A percentile compares a stretch with the other conserved stretches of the same genome.
These are phyloP conservation scores for Ligustrum vulgare DNA, from an alignment of 257 asterid genomes.

Conservation along the genomic window DNA sequence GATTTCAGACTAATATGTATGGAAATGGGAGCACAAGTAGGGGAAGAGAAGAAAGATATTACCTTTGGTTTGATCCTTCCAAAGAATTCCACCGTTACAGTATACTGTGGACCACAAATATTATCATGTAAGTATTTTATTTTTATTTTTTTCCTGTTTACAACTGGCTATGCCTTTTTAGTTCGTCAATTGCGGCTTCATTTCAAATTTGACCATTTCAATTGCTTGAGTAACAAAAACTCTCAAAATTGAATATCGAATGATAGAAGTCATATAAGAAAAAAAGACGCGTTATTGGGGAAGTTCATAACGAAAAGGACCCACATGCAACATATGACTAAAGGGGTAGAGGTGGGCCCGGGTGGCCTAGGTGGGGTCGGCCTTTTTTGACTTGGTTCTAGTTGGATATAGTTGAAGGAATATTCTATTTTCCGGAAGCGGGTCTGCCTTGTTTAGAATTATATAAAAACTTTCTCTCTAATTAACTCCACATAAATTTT, in stretches of 20 bases:
- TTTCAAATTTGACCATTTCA: conserved; percentile 52
- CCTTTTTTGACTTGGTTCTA: too few species aligned
- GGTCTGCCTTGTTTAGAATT: too few species aligned
- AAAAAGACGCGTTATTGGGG: background rate
- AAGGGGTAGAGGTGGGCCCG: background rate
- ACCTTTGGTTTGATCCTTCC: conserved; percentile 84
- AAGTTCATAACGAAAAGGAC: conserved; percentile 19
- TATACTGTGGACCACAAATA: conserved; percentile 80
- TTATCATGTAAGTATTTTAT: conserved; percentile 82
- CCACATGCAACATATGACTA: conserved; percentile 31
- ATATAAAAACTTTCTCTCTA: too few species aligned
- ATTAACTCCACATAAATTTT: too few species aligned
- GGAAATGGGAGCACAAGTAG: conserved; percentile 89
- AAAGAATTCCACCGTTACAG: conserved; percentile 69
- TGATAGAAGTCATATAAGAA: conserved; percentile 24
- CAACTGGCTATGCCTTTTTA: conserved; percentile 18
- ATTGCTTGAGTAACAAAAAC: conserved; percentile 32
- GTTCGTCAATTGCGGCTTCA: conserved; percentile 37
- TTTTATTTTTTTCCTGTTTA: background rate
- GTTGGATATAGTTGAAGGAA: too few species aligned
- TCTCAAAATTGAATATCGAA: conserved; percentile 1
- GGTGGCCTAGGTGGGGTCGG: background rate
- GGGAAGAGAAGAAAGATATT: conserved; percentile 93
- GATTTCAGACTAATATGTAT: conserved; percentile 93
- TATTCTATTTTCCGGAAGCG: too few species aligned